Conservation (phyloP, 2,329 filamentous ascomycete species). For the Furcasterigmium furcatum region DNA sequence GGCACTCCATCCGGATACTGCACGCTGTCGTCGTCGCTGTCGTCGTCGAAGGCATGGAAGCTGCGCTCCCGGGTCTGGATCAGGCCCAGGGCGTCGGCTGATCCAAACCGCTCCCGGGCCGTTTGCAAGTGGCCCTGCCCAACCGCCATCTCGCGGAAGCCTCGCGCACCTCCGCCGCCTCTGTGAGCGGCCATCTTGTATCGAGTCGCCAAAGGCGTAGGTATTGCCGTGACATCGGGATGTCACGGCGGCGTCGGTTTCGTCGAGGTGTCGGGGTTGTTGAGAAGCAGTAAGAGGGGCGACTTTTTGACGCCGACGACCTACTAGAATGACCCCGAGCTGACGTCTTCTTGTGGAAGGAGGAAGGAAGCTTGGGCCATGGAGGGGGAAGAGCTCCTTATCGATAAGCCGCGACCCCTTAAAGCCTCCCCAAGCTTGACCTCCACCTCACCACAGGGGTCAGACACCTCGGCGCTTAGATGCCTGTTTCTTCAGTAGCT, state of each 20-base stretch:
- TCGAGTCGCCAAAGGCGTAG: slow-evolving; percentile 5
- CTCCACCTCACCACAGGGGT: no score
- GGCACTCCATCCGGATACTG: slow-evolving; percentile 13
- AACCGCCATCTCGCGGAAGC: slow-evolving; percentile 21
- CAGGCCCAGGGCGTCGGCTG: not conserved
- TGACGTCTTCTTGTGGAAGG: slow-evolving; percentile 11
- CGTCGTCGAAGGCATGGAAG: slow-evolving; percentile 21
- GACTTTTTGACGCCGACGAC: no score
- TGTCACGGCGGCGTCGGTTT: slow-evolving; percentile 7
- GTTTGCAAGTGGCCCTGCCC: slow-evolving; percentile 34
- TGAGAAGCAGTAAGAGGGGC: no score
- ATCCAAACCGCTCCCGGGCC: slow-evolving; percentile 29
- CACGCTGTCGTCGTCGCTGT: slow-evolving; percentile 27
- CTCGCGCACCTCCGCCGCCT: slow-evolving; percentile 3
- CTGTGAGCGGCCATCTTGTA: slow-evolving; percentile 2
- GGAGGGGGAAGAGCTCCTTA: not conserved
- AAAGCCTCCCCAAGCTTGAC: no score
- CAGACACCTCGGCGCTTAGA: no score
- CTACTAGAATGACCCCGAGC: no score
- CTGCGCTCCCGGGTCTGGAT: not conserved
- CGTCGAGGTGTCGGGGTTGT: no score
- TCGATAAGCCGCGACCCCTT: slow-evolving; percentile 2
- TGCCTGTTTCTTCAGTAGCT: no score
- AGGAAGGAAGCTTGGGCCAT: slow-evolving; percentile 1
- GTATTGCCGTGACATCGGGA: not conserved